phyloP scores from a whole-genome alignment of 257 asterid genomes.

The Solanum chilense region DNA sequence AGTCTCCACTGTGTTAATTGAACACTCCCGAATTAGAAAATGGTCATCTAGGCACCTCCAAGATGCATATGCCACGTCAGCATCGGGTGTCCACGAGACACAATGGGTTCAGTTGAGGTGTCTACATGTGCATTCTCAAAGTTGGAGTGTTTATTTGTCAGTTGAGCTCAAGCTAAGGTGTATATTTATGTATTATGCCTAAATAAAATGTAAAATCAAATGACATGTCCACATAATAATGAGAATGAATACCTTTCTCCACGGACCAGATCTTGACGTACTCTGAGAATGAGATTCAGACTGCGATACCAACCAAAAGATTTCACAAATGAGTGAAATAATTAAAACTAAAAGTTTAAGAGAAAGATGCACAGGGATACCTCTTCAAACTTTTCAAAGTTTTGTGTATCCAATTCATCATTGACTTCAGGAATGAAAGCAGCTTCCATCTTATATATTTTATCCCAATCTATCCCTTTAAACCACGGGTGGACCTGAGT shows the following conservation, averaged over 20 bases:
- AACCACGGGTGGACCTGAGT: conserved; percentile 83
- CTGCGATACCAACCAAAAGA: conserved; percentile 21
- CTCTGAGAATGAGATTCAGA: conserved; percentile 48
- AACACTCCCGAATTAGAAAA: neutral
- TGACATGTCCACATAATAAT: neutral
- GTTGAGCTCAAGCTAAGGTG: neutral
- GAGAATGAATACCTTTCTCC: conserved; percentile 73
- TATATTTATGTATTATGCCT: neutral
- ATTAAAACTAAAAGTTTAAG: neutral
- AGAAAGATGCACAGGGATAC: conserved; percentile 11
- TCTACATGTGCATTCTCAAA: neutral
- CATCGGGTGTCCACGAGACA: neutral
- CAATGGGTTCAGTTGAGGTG: neutral
- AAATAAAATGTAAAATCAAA: neutral
- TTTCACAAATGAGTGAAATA: neutral
- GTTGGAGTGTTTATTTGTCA: neutral
- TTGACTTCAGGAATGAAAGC: conserved; percentile 89
- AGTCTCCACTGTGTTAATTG: neutral
- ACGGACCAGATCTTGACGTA: conserved; percentile 80
- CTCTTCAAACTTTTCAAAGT: conserved; percentile 94
- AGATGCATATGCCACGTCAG: neutral
- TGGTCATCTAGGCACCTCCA: neutral
- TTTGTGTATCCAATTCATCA: conserved; percentile 89
- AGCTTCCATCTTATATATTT: conserved; percentile 75
- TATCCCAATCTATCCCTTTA: conserved; percentile 67